Conservation (phyloP, 768 basidiomycete species). For the Boletus insuetus region DNA sequence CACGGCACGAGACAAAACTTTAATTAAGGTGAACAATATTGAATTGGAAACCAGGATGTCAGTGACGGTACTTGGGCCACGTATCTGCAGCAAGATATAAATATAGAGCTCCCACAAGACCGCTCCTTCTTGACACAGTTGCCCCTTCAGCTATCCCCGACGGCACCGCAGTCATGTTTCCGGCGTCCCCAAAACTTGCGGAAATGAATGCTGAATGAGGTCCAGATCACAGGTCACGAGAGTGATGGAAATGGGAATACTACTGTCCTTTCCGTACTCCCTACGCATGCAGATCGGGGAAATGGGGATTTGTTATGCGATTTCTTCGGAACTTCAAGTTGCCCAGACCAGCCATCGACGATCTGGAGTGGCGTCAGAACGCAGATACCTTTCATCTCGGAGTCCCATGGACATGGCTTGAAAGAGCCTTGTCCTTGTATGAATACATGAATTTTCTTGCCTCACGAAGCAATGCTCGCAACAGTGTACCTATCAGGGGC, state of each 20-base stretch:
- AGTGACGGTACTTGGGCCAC: not conserved
- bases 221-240: not conserved
- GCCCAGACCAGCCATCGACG: not conserved
- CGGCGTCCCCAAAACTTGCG: not conserved
- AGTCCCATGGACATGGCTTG: no score
- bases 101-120: not conserved
- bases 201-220: slow-evolving; percentile 1
- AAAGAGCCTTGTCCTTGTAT: no score
- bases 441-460: no score
- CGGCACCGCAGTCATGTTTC: not conserved
- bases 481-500: not conserved
- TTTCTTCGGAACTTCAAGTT: not conserved
- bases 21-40: not conserved
- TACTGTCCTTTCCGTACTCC: no score
- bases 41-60: not conserved
- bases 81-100: not conserved
- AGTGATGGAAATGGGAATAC: not conserved
- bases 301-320: not conserved
- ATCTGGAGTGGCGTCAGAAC: no score
- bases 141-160: not conserved
- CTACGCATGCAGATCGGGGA: not conserved
- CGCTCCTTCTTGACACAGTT: not conserved
- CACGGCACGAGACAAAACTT: not conserved
- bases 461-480: not conserved
- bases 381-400: no score